Evolutionary conservation across 1,284 basidiomycete genomes (phyloP).

Genomic region (Microbotryomycetes sp.): DNA sequence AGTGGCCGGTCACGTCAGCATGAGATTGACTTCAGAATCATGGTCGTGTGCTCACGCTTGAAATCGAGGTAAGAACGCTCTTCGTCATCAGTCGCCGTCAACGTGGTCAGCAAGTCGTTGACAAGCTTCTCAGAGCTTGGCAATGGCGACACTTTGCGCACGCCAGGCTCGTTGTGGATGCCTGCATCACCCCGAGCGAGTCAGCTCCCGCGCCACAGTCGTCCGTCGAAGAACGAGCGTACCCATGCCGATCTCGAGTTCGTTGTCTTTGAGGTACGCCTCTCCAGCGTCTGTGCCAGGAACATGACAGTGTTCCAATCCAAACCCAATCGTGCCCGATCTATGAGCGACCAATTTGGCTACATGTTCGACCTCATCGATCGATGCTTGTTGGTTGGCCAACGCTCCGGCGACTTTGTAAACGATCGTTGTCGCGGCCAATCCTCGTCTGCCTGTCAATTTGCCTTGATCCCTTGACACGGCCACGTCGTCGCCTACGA

Average conservation of each 20-base stretch:
- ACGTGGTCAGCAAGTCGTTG: conserved; percentile 60
- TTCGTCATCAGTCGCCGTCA: conserved; percentile 65
- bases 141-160: conserved; percentile 59
- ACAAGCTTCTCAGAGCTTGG: conserved; percentile 65
- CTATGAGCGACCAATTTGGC: conserved; percentile 62
- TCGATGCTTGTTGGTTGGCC: conserved; percentile 54
- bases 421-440: conserved; percentile 68
- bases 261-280: conserved; percentile 56
- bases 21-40: not conserved
- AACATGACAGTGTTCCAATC: conserved; percentile 88
- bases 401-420: conserved; percentile 80
- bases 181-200: too few relatives aligned
- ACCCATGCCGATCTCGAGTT: conserved; percentile 74
- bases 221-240: conserved; percentile 15
- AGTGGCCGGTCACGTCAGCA: not conserved
- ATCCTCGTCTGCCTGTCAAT: conserved; percentile 68
- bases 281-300: conserved; percentile 62
- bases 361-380: conserved; percentile 66
- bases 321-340: conserved; percentile 73
- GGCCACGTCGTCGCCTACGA: conserved; percentile 83
- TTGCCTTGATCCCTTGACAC: conserved; percentile 61
- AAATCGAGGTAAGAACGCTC: conserved; percentile 84
- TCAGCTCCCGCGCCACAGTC: too few relatives aligned
- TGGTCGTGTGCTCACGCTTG: conserved; percentile 41
- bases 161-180: conserved; percentile 88